phyloP scores from a whole-genome alignment of 768 basidiomycete genomes.

The Xerocomellus intermedius region DNA sequence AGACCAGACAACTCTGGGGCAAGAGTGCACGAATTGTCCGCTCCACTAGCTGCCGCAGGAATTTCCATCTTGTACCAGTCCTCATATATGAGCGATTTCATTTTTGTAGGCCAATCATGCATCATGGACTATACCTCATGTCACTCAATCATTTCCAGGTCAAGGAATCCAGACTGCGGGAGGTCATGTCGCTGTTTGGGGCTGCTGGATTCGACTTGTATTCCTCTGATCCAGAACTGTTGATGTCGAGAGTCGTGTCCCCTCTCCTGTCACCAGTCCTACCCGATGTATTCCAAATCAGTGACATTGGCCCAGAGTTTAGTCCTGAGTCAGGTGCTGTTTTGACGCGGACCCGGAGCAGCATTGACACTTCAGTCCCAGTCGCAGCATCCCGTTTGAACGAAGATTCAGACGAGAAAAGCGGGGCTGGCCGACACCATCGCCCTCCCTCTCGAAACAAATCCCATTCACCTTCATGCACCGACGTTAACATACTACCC shows the following conservation, averaged over 20 bases:
- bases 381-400: conserved; percentile 4
- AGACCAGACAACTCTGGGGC: conserved; percentile 63
- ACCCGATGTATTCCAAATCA: conserved; percentile 30
- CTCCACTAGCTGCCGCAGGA: conserved; percentile 70
- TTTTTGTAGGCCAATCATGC: conserved; percentile 54
- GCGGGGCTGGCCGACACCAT: conserved; percentile 4
- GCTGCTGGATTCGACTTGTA: conserved; percentile 67
- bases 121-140: background rate
- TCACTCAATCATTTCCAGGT: conserved; percentile 42
- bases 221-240: conserved; percentile 42
- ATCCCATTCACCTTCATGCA: conserved; percentile 53
- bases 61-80: conserved; percentile 84
- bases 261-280: conserved; percentile 34
- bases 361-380: conserved; percentile 34
- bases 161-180: conserved; percentile 60
- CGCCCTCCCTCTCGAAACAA: conserved; percentile 32
- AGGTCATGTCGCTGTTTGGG: conserved; percentile 59
- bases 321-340: conserved; percentile 41
- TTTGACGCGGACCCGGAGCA: conserved; percentile 48
- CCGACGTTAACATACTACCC: conserved; percentile 61
- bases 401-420: conserved; percentile 3
- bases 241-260: conserved; percentile 30
- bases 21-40: conserved; percentile 72
- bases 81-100: conserved; percentile 80
- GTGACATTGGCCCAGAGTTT: conserved; percentile 30